Conservation (phyloP, 75 land plant species). For the Picea glauca region DNA sequence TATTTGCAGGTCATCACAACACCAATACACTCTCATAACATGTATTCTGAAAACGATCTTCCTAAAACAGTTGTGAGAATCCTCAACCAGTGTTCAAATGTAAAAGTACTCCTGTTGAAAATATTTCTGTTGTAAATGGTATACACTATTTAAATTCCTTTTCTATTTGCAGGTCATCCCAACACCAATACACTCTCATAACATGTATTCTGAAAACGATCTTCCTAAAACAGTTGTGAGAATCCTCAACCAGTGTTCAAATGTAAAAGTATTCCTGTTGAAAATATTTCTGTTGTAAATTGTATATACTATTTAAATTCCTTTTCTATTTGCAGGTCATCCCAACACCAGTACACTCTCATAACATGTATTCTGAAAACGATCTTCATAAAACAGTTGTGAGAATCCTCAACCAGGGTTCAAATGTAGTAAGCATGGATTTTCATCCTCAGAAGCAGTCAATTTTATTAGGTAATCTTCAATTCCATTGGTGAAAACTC, state of each 20-base stretch:
- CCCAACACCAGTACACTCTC: background rate
- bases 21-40: background rate
- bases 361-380: conserved; percentile 41
- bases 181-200: background rate
- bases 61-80: conserved; percentile 65
- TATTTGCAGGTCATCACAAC: conserved; percentile 8
- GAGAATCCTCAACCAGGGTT: conserved; percentile 63
- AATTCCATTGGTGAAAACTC: background rate
- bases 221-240: conserved; percentile 67
- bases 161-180: conserved; percentile 4
- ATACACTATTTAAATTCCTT: background rate
- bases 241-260: conserved; percentile 67
- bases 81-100: conserved; percentile 72
- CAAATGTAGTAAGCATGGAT: conserved; percentile 43
- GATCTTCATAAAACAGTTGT: conserved; percentile 73
- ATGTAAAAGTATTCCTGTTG: conserved; percentile 16
- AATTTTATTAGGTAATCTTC: conserved; percentile 17
- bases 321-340: conserved; percentile 1
- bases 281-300: no score
- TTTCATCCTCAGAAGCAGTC: conserved; percentile 22
- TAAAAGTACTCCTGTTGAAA: no score
- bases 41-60: conserved; percentile 64
- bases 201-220: conserved; percentile 56
- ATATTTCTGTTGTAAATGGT: no score
- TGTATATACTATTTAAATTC: background rate